Percentiles rank a stretch among this genome's conserved stretches.
Evolutionary conservation across 1,284 basidiomycete genomes (phyloP).

Genomic region (Sporisorium scitamineum): DNA sequence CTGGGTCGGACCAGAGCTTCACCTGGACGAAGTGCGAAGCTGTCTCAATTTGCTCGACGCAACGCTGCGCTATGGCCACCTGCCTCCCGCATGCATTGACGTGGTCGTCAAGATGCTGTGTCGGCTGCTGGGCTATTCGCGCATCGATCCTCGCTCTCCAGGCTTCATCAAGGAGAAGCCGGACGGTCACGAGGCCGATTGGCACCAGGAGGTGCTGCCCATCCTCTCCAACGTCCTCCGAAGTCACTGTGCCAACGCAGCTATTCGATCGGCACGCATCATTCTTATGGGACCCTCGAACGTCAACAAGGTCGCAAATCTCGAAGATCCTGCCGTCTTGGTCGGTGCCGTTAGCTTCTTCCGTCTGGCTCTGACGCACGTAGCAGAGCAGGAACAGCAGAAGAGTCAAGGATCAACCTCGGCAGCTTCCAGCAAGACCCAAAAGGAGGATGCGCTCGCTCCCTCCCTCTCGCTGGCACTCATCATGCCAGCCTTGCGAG

Average conservation of each 20-base stretch:
- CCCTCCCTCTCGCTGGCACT: slow-evolving; percentile 57
- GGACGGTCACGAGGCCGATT: slow-evolving; percentile 33
- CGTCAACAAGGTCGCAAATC: neutral
- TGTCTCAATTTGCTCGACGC: slow-evolving; percentile 61
- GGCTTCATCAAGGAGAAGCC: slow-evolving; percentile 33
- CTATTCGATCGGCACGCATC: slow-evolving; percentile 54
- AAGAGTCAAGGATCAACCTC: slow-evolving; percentile 22
- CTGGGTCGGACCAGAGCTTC: slow-evolving; percentile 51
- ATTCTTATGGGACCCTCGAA: slow-evolving; percentile 32
- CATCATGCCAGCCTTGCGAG: slow-evolving; percentile 59
- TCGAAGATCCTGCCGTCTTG: slow-evolving; percentile 56
- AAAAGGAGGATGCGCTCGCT: slow-evolving; percentile 55
- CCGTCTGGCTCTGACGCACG: slow-evolving; percentile 51
- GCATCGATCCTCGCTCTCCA: slow-evolving; percentile 31
- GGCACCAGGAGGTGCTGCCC: slow-evolving; percentile 42
- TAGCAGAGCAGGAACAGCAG: slow-evolving; percentile 50
- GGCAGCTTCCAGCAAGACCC: slow-evolving; percentile 12
- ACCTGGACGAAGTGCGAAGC: slow-evolving; percentile 56
- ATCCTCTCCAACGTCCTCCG: slow-evolving; percentile 61
- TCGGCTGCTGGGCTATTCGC: slow-evolving; percentile 57
- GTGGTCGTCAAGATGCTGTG: slow-evolving; percentile 58
- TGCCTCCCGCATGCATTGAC: slow-evolving; percentile 59
- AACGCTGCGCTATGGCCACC: slow-evolving; percentile 59
- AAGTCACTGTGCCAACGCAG: slow-evolving; percentile 65
- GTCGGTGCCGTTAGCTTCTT: slow-evolving; percentile 65